Percentiles rank a stretch among this genome's conserved stretches.
Evolutionary conservation across 345 rosid species (phyloP).

Genomic region (Durio zibethinus): DNA sequence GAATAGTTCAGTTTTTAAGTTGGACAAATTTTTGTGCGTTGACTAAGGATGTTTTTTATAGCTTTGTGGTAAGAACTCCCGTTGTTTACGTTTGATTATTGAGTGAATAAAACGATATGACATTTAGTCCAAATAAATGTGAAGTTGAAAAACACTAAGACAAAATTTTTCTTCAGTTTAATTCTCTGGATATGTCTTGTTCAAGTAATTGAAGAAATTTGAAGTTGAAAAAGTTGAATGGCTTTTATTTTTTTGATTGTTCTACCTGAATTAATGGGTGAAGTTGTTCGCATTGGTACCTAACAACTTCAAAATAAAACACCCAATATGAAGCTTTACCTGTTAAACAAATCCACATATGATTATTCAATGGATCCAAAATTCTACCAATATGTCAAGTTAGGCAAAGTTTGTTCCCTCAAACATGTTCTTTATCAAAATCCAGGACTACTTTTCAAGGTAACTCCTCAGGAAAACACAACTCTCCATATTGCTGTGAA

Average conservation of each 20-base stretch:
- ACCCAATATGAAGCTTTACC: not conserved
- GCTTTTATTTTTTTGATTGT: not conserved
- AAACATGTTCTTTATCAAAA: not conserved
- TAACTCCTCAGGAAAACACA: slow-evolving; percentile 18
- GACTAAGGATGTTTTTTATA: too few relatives aligned
- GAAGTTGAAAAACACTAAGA: too few relatives aligned
- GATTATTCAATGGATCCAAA: not conserved
- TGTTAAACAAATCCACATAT: too few relatives aligned
- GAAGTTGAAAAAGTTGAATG: not conserved
- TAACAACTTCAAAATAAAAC: not conserved
- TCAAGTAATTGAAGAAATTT: too few relatives aligned
- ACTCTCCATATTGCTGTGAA: slow-evolving; percentile 29
- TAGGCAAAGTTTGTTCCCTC: not conserved
- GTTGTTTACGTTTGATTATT: too few relatives aligned
- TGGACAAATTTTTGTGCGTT: too few relatives aligned
- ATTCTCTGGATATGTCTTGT: too few relatives aligned
- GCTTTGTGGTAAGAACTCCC: too few relatives aligned
- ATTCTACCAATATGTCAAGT: not conserved
- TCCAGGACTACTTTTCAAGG: not conserved
- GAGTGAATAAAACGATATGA: too few relatives aligned
- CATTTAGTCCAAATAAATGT: too few relatives aligned
- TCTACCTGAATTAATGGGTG: not conserved
- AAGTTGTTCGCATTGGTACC: not conserved
- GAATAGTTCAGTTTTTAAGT: too few relatives aligned
- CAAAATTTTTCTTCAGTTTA: too few relatives aligned